phyloP scores from a whole-genome alignment of 495 filamentous ascomycete species.

The Tuber aestivum region DNA sequence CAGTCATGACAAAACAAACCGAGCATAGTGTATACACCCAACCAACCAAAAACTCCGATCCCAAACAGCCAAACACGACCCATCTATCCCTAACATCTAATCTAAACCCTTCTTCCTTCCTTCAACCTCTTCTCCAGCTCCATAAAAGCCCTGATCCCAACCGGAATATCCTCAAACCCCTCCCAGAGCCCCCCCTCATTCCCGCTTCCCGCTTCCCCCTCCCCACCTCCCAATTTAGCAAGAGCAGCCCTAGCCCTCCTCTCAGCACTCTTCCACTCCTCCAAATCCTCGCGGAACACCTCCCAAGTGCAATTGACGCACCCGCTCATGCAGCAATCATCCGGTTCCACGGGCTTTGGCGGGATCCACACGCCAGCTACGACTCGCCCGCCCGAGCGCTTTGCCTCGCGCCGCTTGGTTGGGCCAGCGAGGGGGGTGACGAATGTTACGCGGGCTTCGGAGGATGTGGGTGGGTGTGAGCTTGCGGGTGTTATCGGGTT shows the following conservation, averaged over 20 bases:
- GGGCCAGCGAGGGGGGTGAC: conserved; percentile 68
- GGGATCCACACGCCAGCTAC: conserved; percentile 78
- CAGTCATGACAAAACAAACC: not conserved
- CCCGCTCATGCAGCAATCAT: conserved; percentile 98
- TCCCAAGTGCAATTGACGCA: conserved; percentile 95
- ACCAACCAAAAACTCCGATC: not conserved
- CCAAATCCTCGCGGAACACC: conserved; percentile 33
- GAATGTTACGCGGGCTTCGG: conserved; percentile 63
- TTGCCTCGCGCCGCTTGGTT: conserved; percentile 57
- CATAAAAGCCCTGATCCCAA: conserved; percentile 97
- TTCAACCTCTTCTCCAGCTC: conserved; percentile 88
- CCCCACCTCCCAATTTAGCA: conserved; percentile 41
- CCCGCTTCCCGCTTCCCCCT: conserved; percentile 69
- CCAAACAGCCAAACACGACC: not conserved
- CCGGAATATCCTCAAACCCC: conserved; percentile 55
- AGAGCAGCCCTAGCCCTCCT: conserved; percentile 37
- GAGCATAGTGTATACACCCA: not conserved
- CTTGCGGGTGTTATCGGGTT: conserved; percentile 32
- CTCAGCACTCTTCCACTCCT: conserved; percentile 40
- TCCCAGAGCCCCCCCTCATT: conserved; percentile 55
- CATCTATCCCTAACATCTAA: not conserved
- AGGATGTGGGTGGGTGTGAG: conserved; percentile 42
- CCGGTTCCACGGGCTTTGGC: conserved; percentile 76
- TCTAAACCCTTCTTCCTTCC: conserved; percentile 45
- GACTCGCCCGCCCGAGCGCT: conserved; percentile 53